Base-by-base conservation (phyloP, 352 stramenopile species). In the Phytophthora ramorum region DNA sequence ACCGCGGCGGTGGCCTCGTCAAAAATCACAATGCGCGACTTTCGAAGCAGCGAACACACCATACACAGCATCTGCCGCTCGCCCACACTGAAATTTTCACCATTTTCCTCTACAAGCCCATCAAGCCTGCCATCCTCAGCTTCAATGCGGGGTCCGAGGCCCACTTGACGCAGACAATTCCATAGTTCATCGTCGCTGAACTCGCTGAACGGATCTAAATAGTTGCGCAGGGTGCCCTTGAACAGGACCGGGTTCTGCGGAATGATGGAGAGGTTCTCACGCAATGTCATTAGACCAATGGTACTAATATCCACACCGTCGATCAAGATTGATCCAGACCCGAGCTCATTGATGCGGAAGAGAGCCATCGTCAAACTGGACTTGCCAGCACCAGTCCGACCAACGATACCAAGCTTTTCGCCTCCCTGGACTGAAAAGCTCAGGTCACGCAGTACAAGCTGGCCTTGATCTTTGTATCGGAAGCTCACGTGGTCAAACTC, bases 31-130 rank as follows among this genome's bases (percentile, higher is more conserved):
- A 81, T 63, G 41, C 61, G 58, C 4, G 92, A 89, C 40, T 97
- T 84, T 3, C 81, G 73, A 1, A 99, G 69, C 41, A 98, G 70
- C 4, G 96, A 95, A 45, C 96, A 77, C 17, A 89, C 97, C 60
- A 99, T 82, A 63, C 92, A 98, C 10, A 99, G 63, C 26, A 99
- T 83, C 71, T 98, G 96, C 2, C 95, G 71, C 69, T 99, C 91
- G 3, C 97, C 97, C 17, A 98, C 90, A 57, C 73, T 95, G 41
- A 97, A 98, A 67, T 99, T 99, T 10, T 77, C 78, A 7, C 97
- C 97, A 32, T 93, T 93, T 53, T 99, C 94, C 49, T 97, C 86
- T 3, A 99, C 89, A 2, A 69, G 49, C 35, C 63, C 76, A 28
- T 93, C 79, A 3, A 98, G 81, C 24, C 82, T 92, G 34, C 67